Conservation (phyloP, 2,329 filamentous ascomycete species). For the Neonectria hederae region DNA sequence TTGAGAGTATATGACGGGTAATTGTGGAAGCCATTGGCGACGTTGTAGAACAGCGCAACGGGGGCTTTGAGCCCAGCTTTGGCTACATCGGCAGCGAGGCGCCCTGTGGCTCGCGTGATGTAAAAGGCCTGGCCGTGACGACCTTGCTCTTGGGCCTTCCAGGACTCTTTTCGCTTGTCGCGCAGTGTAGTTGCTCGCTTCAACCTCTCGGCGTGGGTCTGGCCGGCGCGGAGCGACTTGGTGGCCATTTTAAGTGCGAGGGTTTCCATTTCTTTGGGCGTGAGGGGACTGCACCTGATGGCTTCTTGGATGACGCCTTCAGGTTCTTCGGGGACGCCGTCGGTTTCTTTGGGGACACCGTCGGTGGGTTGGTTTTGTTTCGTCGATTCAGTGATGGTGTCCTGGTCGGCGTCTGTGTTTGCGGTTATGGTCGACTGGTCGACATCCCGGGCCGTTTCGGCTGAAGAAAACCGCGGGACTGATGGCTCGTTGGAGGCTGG, state of each 20-base stretch:
- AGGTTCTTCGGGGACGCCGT: background rate
- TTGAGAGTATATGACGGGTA: slow-evolving; percentile 72
- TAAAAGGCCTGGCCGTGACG: slow-evolving; percentile 41
- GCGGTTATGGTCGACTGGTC: slow-evolving; percentile 11
- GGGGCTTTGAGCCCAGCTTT: slow-evolving; percentile 71
- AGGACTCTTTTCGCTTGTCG: slow-evolving; percentile 36
- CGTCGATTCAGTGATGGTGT: slow-evolving; percentile 1
- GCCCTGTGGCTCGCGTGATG: slow-evolving; percentile 55
- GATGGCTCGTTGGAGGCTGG: background rate
- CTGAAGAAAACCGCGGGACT: background rate
- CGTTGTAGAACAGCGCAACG: slow-evolving; percentile 72
- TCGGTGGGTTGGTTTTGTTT: background rate
- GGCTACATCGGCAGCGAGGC: slow-evolving; percentile 67
- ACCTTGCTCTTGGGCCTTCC: slow-evolving; percentile 41
- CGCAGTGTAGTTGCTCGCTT: slow-evolving; percentile 31
- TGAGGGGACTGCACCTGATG: slow-evolving; percentile 21
- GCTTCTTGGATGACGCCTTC: background rate
- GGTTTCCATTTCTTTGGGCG: slow-evolving; percentile 42
- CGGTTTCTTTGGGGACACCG: background rate
- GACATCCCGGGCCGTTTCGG: slow-evolving; percentile 6
- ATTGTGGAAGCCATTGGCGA: slow-evolving; percentile 79
- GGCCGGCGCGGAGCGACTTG: slow-evolving; percentile 60
- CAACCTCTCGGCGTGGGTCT: slow-evolving; percentile 43
- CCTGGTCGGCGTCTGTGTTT: slow-evolving; percentile 6
- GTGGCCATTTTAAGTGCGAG: slow-evolving; percentile 45